Evolutionary conservation across 1,139 yeast genomes (phyloP), one percentile per base, ranked within the genome.

Genomic region (Magnusiomyces starmeri): DNA sequence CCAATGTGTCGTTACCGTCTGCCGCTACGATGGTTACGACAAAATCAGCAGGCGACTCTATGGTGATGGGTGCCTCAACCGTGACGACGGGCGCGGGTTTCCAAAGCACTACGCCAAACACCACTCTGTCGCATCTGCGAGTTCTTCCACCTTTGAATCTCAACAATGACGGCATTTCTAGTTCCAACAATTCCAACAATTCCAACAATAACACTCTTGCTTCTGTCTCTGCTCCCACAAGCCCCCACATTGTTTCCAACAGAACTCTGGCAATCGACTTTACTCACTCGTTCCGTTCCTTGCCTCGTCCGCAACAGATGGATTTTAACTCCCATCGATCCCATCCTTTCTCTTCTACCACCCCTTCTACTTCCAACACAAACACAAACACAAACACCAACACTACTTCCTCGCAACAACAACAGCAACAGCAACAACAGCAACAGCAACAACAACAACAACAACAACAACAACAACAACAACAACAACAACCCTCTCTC

Each of bases 191-290:
- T 22, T 20, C 37, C 4, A 4, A 18, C 44, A 22, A 22, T 18
- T 3, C 9, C 47, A 24, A 10, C 47, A n/a, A 21, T 25, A 40
- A 29, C 9, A 29, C 14, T 18, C 22, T 25, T 49, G 40, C 25
- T 21, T 29, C 40, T 6, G 27, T 22, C 37, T 25, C 29, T 24
- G 24, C 46, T 18, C 22, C 39, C 35, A 22, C 46, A n/a, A 16
- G 32, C 26, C 26, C 16, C 43, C 35, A 26, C 26, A 4, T 29
- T 24, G 45, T 29, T 7, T 34, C 18, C 12, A 26, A 27, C n/a
- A 18, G 18, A 32, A 18, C 21, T 2, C 44, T 66, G 2, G 65
- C 69, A 9, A 64, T 65, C 50, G 69, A 65, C 45, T 65, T 65
- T 51, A 65, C 69, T 1, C 64, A 63, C 46, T 59, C 68, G 3